These are phyloP conservation scores for Mucor plumbeus DNA, from an alignment of 371 early-diverging fungal genomes.

Conservation along the genomic window DNA sequence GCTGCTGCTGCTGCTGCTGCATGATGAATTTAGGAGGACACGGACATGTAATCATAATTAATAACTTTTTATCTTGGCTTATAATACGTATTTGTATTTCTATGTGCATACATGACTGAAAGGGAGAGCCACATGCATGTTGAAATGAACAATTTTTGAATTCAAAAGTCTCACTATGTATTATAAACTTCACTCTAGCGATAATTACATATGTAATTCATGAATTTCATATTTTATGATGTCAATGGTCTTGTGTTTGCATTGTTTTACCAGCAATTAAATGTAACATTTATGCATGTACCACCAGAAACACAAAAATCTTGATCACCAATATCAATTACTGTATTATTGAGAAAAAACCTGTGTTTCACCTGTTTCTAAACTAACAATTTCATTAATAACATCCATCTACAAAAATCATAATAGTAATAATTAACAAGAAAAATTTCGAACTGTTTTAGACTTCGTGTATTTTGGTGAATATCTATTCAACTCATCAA, in stretches of 20 bases:
- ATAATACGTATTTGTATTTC: not conserved
- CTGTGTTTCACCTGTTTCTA: not conserved
- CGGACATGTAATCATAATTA: not conserved
- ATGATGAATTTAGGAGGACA: not conserved
- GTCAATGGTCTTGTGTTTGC: not conserved
- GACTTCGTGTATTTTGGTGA: no score
- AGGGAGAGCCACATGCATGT: no score
- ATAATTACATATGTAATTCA: not conserved
- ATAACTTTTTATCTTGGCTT: not conserved
- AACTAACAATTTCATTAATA: not conserved
- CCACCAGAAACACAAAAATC: not conserved
- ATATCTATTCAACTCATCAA: no score
- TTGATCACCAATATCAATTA: not conserved
- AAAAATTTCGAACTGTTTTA: no score
- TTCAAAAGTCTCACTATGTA: no score
- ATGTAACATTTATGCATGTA: not conserved
- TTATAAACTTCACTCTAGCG: no score
- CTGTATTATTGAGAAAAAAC: not conserved
- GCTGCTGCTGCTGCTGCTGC: not conserved
- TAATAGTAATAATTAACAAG: no score
- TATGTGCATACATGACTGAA: no score
- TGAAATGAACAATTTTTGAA: no score
- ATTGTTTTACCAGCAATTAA: not conserved
- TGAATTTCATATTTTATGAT: not conserved
- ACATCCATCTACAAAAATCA: not conserved